A percentile compares a stretch with the other conserved stretches of the same genome.
Evolutionary conservation across 148 eudicot species (phyloP).

Genomic region (Silene latifolia): DNA sequence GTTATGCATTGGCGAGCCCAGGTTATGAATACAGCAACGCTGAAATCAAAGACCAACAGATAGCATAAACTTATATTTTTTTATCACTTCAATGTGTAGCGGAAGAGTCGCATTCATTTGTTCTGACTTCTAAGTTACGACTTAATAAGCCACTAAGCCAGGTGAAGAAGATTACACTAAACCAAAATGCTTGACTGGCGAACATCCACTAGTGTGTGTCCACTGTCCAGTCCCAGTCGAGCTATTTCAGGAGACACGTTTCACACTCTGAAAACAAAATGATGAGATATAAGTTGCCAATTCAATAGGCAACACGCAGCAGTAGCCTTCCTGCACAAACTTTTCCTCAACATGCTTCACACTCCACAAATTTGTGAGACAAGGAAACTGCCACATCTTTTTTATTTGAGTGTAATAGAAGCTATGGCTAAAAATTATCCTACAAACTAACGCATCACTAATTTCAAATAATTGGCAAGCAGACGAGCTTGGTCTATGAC

Average conservation of each 20-base stretch:
- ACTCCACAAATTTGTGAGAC: too few species aligned
- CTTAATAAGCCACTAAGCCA: too few species aligned
- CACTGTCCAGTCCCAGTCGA: too few species aligned
- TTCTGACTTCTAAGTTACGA: too few species aligned
- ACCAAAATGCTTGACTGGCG: too few species aligned
- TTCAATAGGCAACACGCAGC: too few species aligned
- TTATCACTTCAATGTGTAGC: background rate
- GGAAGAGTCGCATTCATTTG: background rate
- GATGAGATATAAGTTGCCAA: too few species aligned
- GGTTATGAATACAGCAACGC: slow-evolving; percentile 67
- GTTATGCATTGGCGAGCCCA: slow-evolving; percentile 67
- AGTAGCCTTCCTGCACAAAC: too few species aligned
- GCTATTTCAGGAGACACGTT: background rate
- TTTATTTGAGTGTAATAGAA: too few species aligned
- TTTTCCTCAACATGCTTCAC: too few species aligned
- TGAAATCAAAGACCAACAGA: background rate
- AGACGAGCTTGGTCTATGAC: background rate
- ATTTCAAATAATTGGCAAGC: background rate
- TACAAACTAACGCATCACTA: background rate
- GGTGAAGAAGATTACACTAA: too few species aligned
- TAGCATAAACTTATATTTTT: background rate
- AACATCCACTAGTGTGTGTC: too few species aligned
- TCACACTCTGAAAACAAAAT: background rate
- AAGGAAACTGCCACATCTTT: background rate
- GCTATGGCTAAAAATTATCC: background rate